Conservation (phyloP, 176 grass and related monocot genomes). For the Coix lacrymajobi region DNA sequence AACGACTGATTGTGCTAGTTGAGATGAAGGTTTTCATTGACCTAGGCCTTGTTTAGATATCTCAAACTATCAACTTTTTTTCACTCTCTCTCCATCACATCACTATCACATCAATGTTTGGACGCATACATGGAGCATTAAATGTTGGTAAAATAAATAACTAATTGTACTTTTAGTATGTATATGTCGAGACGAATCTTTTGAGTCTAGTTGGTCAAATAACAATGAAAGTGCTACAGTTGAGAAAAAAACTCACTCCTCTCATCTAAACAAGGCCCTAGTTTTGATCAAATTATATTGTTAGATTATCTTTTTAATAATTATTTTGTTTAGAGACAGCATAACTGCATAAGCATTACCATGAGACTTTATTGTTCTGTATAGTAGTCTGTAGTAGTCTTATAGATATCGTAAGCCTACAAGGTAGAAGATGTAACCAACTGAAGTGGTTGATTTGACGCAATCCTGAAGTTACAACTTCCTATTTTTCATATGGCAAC, state of each 20-base stretch:
- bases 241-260: too few relatives aligned
- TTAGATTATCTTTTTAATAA: not conserved
- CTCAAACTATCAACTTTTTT: too few relatives aligned
- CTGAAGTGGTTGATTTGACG: constrained; percentile 8
- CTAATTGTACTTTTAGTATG: too few relatives aligned
- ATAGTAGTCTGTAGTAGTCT: not conserved
- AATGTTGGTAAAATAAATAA: too few relatives aligned
- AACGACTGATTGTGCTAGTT: not conserved
- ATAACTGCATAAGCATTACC: not conserved
- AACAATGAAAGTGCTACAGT: too few relatives aligned
- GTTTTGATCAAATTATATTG: not conserved
- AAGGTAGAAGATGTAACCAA: not conserved
- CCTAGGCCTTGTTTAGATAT: too few relatives aligned
- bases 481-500: not conserved
- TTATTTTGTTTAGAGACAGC: not conserved
- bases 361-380: not conserved
- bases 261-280: too few relatives aligned
- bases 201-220: too few relatives aligned
- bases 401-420: not conserved
- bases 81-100: too few relatives aligned
- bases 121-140: too few relatives aligned
- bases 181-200: too few relatives aligned
- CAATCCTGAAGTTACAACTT: not conserved
- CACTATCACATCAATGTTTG: too few relatives aligned
- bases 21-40: not conserved